phyloP scores from a whole-genome alignment of 306 rosid genomes.

The Quercus engelmannii region DNA sequence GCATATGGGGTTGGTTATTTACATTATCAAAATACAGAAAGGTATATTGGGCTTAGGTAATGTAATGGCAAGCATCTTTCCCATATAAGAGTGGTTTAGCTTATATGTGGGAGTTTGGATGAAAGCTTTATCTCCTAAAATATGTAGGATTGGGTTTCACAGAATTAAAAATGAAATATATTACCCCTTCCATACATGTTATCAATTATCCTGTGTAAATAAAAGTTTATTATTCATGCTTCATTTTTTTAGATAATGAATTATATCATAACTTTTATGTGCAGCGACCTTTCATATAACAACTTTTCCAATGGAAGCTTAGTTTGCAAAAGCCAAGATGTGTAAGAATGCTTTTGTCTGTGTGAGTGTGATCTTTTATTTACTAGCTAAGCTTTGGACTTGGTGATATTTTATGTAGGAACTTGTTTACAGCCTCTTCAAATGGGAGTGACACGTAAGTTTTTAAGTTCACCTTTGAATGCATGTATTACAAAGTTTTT shows the following conservation, averaged over 20 bases:
- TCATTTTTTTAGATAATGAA: neutral
- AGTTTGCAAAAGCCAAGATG: conserved; percentile 3
- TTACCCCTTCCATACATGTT: neutral
- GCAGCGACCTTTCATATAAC: conserved; percentile 51
- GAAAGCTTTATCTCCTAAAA: neutral
- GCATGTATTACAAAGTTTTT: neutral
- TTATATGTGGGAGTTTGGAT: neutral
- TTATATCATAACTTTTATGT: neutral
- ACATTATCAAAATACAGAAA: neutral
- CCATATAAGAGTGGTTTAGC: neutral
- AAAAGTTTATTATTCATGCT: neutral
- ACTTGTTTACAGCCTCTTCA: conserved; percentile 42
- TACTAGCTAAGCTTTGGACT: neutral
- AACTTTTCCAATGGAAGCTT: neutral
- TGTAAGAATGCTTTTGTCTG: conserved; percentile 24
- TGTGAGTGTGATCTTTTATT: neutral
- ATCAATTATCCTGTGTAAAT: neutral
- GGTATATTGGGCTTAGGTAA: too few species aligned
- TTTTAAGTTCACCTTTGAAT: neutral
- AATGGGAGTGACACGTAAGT: conserved; percentile 33
- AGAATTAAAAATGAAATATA: neutral
- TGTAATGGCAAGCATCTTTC: neutral
- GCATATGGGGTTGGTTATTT: too few species aligned
- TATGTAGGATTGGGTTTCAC: neutral
- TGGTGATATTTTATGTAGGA: conserved; percentile 21